Evolutionary conservation across 768 basidiomycete genomes (phyloP).

Genomic region (Mrakia blollopis): DNA sequence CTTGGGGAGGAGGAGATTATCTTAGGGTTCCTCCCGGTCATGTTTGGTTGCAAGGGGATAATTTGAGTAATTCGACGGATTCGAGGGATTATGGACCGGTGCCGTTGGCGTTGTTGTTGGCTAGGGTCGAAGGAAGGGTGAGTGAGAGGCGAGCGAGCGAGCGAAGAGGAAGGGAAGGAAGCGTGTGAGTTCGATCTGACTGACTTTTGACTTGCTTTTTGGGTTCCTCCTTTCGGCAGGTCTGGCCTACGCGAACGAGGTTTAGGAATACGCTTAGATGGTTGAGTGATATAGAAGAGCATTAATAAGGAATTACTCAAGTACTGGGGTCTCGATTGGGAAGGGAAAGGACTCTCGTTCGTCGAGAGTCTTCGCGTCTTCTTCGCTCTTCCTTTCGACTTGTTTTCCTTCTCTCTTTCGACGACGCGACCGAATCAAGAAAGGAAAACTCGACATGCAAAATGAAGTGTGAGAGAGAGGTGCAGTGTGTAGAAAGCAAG

Average conservation of each 20-base stretch:
- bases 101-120: slow-evolving; percentile 20
- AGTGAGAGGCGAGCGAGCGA: background rate
- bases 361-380: too few species aligned
- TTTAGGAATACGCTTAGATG: slow-evolving; percentile 1
- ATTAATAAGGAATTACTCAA: background rate
- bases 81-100: slow-evolving; percentile 24
- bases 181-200: background rate
- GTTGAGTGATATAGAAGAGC: background rate
- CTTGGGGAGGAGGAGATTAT: slow-evolving; percentile 6
- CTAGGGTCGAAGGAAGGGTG: slow-evolving; percentile 6
- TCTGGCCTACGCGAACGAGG: background rate
- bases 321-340: too few species aligned
- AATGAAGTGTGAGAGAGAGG: background rate
- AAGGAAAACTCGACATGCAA: background rate
- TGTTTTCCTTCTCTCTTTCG: too few species aligned
- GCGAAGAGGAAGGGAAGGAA: background rate
- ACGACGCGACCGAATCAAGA: background rate
- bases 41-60: slow-evolving; percentile 20
- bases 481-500: background rate
- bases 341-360: too few species aligned
- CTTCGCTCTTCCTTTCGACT: too few species aligned
- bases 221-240: background rate
- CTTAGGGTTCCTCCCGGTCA: slow-evolving; percentile 15
- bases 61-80: slow-evolving; percentile 24
- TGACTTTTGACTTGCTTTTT: background rate